Base-by-base conservation (phyloP, 164 flowering plant species). In the Sextonia rubra region DNA sequence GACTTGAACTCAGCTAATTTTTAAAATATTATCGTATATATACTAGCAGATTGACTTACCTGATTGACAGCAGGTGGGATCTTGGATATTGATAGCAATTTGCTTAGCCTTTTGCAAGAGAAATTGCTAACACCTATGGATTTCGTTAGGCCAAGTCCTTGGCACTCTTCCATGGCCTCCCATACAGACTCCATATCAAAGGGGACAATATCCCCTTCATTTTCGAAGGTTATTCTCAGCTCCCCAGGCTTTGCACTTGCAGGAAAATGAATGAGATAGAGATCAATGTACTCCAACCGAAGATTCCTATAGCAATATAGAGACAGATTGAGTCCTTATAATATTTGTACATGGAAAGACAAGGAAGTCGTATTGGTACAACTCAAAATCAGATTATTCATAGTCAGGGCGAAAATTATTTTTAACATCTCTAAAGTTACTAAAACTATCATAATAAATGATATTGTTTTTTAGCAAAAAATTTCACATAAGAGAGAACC, bases 41-140 rank as follows among this genome's bases (percentile, higher is more conserved):
- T 27, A 2, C 30, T 27, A 27, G 30, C 69, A 60, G 9, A 63
- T 9, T 25, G 47, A 15, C 27, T 68, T 12, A 81, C 83, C 69
- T 81, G 83, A 64, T 81, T 81, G 26, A 81, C 75, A 22, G 80
- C 75, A 29, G 81, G 83, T 58, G 83, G 78, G 48, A 81, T 74
- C 22, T 68, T 71, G 25, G 83, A 80, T 8, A 44, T 60, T 15
- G 77, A 17, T 5, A 81, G 69, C 8, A 81, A 18, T 22, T 74
- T 47, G 3, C 73, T 64, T 23, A 81, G 64, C 72, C 47, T 78
- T 68, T 64, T 76, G 70, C 74, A 71, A 29, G 81, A 65, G 81
- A 81, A 81, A 64, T 81, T 81, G 73, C 83, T 76, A n/a, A 81
- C 81, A 12, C 81, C 83, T 23, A 78, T 81, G 61, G 71, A 72